Conservation (phyloP, 2,329 filamentous ascomycete species). For the Sclerotinia nivalis region DNA sequence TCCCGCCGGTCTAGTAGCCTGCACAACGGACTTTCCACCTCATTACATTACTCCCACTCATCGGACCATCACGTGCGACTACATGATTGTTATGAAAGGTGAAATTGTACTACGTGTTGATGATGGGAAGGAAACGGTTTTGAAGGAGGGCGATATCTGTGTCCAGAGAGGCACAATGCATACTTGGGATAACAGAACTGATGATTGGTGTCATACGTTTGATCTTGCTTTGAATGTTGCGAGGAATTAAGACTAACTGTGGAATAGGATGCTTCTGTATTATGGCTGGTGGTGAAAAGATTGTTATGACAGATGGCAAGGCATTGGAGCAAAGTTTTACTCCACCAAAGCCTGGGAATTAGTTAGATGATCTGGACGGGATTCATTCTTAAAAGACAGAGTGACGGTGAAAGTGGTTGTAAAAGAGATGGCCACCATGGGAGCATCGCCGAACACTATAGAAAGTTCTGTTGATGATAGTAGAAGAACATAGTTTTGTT, state of each 20-base stretch:
- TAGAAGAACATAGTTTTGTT: too few species aligned
- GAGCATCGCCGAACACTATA: background rate
- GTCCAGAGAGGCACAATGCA: conserved; percentile 45
- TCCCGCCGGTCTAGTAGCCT: conserved; percentile 43
- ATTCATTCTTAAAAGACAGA: background rate
- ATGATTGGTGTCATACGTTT: conserved; percentile 4
- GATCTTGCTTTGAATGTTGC: too few species aligned
- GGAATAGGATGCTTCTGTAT: conserved; percentile 39
- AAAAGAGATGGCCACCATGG: background rate
- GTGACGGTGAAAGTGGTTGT: background rate
- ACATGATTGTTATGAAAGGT: conserved; percentile 45
- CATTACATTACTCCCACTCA: conserved; percentile 43
- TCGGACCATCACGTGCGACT: conserved; percentile 47
- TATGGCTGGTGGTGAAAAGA: conserved; percentile 46
- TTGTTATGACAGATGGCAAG: conserved; percentile 44
- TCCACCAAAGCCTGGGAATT: background rate
- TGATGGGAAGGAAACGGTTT: conserved; percentile 44
- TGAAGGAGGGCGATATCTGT: conserved; percentile 45
- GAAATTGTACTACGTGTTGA: conserved; percentile 46
- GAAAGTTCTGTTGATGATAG: background rate
- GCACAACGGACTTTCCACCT: conserved; percentile 30
- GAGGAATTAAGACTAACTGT: background rate
- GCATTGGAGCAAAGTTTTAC: conserved; percentile 38
- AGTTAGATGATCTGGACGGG: background rate
- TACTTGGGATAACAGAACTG: conserved; percentile 18